Evolutionary conservation across 768 basidiomycete genomes (phyloP), one percentile per base, ranked within the genome.

Genomic region (Sporobolomyces phaffii): DNA sequence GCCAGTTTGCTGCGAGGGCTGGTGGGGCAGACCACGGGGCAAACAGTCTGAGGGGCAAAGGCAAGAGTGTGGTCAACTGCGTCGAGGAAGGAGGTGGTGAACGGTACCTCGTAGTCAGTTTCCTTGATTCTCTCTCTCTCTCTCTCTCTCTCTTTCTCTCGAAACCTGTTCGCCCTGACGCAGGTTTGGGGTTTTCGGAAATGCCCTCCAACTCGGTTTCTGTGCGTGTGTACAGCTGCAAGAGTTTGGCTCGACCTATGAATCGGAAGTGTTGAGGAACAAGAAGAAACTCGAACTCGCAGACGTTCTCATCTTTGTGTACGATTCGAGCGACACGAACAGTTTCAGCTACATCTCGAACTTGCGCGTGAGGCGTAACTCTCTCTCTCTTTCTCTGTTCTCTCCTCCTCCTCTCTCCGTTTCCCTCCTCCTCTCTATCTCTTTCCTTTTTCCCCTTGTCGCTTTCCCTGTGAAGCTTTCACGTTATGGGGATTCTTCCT

Each of bases 271-370:
- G 14, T 80, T 98, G 62, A 84, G 92, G 67, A 91, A 87, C 77
- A 82, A 86, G 43, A 94, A 91, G 81, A 96, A 92, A 80, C 86
- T 87, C 36, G 93, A 96, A 76, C 79, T 89, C 49, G 90, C 90
- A 24, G 94, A 99, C 78, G 90, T 97, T 45, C 89, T 97, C 67
- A 84, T 93, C 69, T 97, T 94, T 76, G 91, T 97, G 36, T 86
- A 97, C 75, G 94, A 99, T 78, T 97, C 93, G 51, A 92, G 90
- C 76, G 94, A 99, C 77, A 97, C 94, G 44, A 98, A 99, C 79
- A 96, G 91, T 14, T 99, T 99, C 77, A 93, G 91, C 51, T 96
- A 98, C 79, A 91, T 99, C 77, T 93, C 91, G 73, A 96, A 94
- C 79, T 80, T 97, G 74, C 84, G 94, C 77, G 92, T 94, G 76